phyloP scores from a whole-genome alignment of 768 basidiomycete genomes.

The Lanmaoa rubissima region DNA sequence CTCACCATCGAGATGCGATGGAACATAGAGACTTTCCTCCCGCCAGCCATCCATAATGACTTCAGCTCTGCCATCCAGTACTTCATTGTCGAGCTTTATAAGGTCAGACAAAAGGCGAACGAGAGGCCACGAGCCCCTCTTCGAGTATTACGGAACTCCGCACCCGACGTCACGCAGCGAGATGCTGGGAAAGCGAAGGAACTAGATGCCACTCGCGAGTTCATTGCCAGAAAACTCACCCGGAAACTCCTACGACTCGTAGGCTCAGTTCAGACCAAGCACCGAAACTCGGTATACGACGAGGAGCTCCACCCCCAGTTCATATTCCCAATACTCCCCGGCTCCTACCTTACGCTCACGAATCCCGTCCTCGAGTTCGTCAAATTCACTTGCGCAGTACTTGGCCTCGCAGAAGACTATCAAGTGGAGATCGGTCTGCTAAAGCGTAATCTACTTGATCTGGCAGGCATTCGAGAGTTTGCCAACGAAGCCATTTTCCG shows the following conservation, averaged over 20 bases:
- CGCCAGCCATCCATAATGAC: conserved; percentile 73
- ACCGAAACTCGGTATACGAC: conserved; percentile 58
- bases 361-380: conserved; percentile 87
- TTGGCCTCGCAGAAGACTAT: conserved; percentile 76
- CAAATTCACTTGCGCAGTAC: conserved; percentile 83
- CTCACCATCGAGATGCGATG: conserved; percentile 81
- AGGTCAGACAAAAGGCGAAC: conserved; percentile 62
- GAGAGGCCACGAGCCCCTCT: conserved; percentile 66
- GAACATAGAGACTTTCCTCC: conserved; percentile 91
- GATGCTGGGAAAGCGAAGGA: conserved; percentile 72
- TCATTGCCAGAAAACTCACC: conserved; percentile 78
- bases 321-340: conserved; percentile 83
- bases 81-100: conserved; percentile 85
- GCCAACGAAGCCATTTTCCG: conserved; percentile 80
- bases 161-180: conserved; percentile 60
- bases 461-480: conserved; percentile 85
- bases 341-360: conserved; percentile 72
- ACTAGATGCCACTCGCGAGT: conserved; percentile 63
- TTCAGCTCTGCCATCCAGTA: conserved; percentile 72
- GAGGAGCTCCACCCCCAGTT: conserved; percentile 55
- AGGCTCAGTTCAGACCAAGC: conserved; percentile 56
- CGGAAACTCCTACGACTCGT: conserved; percentile 74
- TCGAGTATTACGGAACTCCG: conserved; percentile 62
- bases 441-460: conserved; percentile 84
- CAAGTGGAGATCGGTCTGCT: conserved; percentile 85